Conservation (phyloP, 2,329 filamentous ascomycete genomes). For the Harringtonia aguacate region DNA sequence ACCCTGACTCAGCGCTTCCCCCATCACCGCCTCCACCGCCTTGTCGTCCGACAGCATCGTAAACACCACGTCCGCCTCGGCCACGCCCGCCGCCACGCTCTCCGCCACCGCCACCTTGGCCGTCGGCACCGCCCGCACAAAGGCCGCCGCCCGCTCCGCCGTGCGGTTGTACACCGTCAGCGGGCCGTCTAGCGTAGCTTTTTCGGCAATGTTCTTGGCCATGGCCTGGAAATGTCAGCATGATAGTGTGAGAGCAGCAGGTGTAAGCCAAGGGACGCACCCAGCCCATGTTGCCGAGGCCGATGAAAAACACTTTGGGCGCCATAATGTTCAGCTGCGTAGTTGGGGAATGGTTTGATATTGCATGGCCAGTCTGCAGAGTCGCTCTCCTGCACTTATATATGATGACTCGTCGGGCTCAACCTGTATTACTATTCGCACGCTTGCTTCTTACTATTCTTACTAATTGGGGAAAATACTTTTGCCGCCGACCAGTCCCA, state of each 20-base stretch:
- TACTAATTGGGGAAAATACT: too few relatives aligned
- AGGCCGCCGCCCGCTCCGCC: conserved; percentile 49
- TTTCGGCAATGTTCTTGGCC: conserved; percentile 72
- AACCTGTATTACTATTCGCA: too few relatives aligned
- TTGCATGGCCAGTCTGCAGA: too few relatives aligned
- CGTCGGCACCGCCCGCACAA: conserved; percentile 47
- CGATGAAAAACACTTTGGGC: conserved; percentile 63
- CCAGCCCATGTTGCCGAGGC: conserved; percentile 80
- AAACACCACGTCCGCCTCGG: conserved; percentile 68
- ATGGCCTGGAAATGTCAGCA: conserved; percentile 48
- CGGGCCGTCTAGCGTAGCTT: conserved; percentile 59
- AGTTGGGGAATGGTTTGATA: too few relatives aligned
- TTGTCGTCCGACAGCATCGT: conserved; percentile 74
- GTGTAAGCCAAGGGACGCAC: conserved; percentile 32
- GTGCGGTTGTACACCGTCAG: conserved; percentile 77
- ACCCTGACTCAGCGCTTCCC: conserved; percentile 46
- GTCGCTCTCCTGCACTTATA: background rate
- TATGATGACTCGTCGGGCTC: too few relatives aligned
- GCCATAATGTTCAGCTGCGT: conserved; percentile 39
- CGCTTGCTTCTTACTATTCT: too few relatives aligned
- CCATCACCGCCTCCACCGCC: conserved; percentile 65
- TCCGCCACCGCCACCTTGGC: conserved; percentile 54
- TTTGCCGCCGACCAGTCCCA: too few relatives aligned
- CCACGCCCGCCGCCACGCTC: conserved; percentile 54
- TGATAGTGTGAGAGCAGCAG: background rate